phyloP scores from a whole-genome alignment of 1,284 basidiomycete genomes.

The Cystobasidiaceae sp. region DNA sequence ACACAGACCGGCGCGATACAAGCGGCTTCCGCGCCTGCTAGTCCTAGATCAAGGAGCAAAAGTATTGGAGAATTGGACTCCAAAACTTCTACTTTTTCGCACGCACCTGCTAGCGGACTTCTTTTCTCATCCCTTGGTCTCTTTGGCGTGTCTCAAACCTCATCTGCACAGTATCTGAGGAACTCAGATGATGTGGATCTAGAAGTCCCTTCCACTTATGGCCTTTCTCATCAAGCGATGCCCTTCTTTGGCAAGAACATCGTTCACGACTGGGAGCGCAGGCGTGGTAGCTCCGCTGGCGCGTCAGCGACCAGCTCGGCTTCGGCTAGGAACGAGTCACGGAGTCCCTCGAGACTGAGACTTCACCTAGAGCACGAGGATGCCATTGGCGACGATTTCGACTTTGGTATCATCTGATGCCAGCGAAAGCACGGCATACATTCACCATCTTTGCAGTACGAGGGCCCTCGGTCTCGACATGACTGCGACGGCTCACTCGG shows the following conservation, averaged over 20 bases:
- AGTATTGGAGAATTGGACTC: background rate
- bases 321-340: background rate
- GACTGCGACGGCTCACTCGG: background rate
- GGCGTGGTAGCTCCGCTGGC: background rate
- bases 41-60: slow-evolving; percentile 7
- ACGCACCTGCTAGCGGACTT: background rate
- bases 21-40: background rate
- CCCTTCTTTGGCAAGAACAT: background rate
- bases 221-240: background rate
- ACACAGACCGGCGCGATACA: no score
- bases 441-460: no score
- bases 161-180: no score
- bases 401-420: slow-evolving; percentile 16
- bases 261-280: slow-evolving; percentile 1
- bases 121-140: slow-evolving; percentile 27
- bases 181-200: background rate
- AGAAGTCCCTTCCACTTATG: no score
- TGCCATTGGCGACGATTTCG: slow-evolving; percentile 13
- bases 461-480: no score
- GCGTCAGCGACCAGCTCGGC: background rate
- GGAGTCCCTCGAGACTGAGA: slow-evolving; percentile 17
- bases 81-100: background rate
- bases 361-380: background rate
- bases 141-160: background rate
- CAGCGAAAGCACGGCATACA: no score